Evolutionary conservation across 306 rosid genomes (phyloP), one percentile per base, ranked within the genome.

Genomic region (Prunus fruticosa): DNA sequence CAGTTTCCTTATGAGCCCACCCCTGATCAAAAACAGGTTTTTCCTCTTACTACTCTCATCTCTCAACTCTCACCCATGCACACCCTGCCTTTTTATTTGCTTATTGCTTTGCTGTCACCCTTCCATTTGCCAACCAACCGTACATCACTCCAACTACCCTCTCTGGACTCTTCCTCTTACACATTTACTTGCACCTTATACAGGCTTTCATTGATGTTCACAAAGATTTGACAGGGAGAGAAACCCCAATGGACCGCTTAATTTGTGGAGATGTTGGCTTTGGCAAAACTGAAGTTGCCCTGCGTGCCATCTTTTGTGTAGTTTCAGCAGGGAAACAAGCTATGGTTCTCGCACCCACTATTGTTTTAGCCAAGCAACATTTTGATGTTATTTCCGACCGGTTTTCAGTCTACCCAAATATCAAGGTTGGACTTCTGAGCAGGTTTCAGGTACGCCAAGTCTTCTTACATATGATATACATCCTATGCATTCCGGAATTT

Each of bases 211-310:
- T 89, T 75, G 98, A 95, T 79, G 96, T 95, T 72, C 93, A 89
- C 67, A 89, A 72, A 80, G 98, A 92, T 89, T 83, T 95, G 91
- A 95, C 91, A 0, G 85, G 75, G 83, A 82, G 88, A 82, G 93
- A 89, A 82, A 92, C 96, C 78, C 98, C 98, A 16, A 95, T 92
- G 97, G 98, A 95, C 87, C 87, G 96, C 72, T 85, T 95, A 74
- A 90, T 95, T 75, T 95, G 98, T 80, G 97, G 98, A 52, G 98
- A 95, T 82, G 98, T 95, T 61, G 98, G 98, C 72, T 95, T 95
- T 85, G 97, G 98, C 72, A 95, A 95, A 81, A 95, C 98, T 71
- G 97, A 95, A 87, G 98, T 92, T 79, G 98, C 98, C n/a, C 50
- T 95, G 64, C 97, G 98, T 81, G 98, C 97, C 84, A 85, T 92